Evolutionary conservation across 306 rosid genomes (phyloP), one percentile per base, ranked within the genome.

Genomic region (Cucurbita ficifolia): DNA sequence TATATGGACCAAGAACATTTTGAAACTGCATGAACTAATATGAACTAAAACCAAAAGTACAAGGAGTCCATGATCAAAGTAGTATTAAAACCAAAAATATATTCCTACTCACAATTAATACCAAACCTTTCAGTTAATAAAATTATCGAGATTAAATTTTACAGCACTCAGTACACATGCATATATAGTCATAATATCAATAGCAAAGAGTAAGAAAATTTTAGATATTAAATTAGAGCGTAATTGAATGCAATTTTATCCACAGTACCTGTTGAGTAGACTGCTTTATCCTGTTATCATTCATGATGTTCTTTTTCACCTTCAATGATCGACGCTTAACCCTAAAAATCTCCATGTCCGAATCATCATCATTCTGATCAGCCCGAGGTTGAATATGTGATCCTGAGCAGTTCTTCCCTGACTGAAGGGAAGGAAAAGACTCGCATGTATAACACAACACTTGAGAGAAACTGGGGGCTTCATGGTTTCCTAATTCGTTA

Each of bases 311-410:
- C 82, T 78, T 95, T 73, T 88, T 89, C 59, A 87, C 84, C 87
- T 83, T 89, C 79, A 84, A 79, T 19, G 98, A 81, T 62, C 92
- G 95, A n/a, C 99, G 92, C 80, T 95, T 95, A 76, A 88, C 97
- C 83, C 97, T 83, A 80, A 95, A 95, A 65, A 83, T 87, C 78
- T 86, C 93, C 3, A 89, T 81, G 80, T 95, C 99, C 38, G 97
- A 95, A 82, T 84, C 89, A 73, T 89, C 96, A 78, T 90, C 83
- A 67, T 84, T 88, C 1, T 81, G 81, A 74, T 88, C 86, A 35
- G 69, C 80, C 51, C 73, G 35, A 61, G 83, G 87, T 70, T 76
- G 82, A 50, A 59, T 74, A 78, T 78, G 83, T 33, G 51, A 76
- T 81, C 50, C 68, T 19, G 76, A 76, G 78, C 75, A 76, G 73